These are phyloP conservation scores for Teunomyces tritomae DNA, from an alignment of 805 yeast species.

Conservation along the genomic window DNA sequence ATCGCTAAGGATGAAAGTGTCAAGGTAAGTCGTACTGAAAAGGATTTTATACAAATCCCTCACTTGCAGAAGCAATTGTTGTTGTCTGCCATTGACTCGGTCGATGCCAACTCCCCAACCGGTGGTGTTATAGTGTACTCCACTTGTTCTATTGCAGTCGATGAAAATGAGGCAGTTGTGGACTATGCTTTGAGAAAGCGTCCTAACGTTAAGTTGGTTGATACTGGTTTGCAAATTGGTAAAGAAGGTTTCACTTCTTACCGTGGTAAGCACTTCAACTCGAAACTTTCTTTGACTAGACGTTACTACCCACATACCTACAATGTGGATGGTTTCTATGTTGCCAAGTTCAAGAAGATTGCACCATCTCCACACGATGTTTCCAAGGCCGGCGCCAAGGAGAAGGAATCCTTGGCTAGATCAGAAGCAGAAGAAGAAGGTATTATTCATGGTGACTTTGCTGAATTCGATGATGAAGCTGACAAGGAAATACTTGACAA, in stretches of 20 bases:
- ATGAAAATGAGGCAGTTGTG: constrained; percentile 98
- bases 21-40: constrained; percentile 88
- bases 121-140: constrained; percentile 96
- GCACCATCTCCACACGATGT: constrained; percentile 84
- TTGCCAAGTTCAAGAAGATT: constrained; percentile 91
- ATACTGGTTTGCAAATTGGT: constrained; percentile 89
- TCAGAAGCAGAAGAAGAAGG: constrained; percentile 80
- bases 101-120: constrained; percentile 85
- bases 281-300: constrained; percentile 75
- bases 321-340: constrained; percentile 97
- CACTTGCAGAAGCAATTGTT: constrained; percentile 93
- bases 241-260: constrained; percentile 91
- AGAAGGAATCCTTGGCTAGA: constrained; percentile 79
- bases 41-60: constrained; percentile 94
- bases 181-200: constrained; percentile 95
- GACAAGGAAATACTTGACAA: constrained; percentile 72
- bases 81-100: constrained; percentile 94
- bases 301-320: constrained; percentile 98
- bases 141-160: constrained; percentile 97
- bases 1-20: constrained; percentile 96
- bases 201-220: constrained; percentile 93
- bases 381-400: constrained; percentile 83
- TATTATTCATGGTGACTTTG: constrained; percentile 81
- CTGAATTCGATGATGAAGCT: constrained; percentile 71
- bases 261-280: constrained; percentile 88